Conservation (phyloP, 495 filamentous ascomycete species). For the Xylaria castorea region DNA sequence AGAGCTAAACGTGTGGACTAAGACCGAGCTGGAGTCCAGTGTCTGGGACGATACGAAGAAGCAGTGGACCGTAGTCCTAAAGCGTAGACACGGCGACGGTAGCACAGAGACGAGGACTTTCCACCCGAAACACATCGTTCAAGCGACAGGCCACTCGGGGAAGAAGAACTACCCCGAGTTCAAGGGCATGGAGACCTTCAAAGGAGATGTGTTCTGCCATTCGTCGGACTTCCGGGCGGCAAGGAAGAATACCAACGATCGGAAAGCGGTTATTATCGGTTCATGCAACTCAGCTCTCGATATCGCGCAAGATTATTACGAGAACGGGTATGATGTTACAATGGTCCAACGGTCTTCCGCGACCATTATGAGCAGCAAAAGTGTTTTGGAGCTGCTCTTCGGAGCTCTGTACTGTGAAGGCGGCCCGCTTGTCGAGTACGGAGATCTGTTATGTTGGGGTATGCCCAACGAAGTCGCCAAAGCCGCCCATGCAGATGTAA, state of each 20-base stretch:
- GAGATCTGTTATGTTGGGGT: constrained; percentile 64
- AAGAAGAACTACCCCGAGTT: constrained; percentile 70
- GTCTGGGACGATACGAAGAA: constrained; percentile 61
- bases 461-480: constrained; percentile 66
- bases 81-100: constrained; percentile 56
- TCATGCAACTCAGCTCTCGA: constrained; percentile 84
- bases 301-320: constrained; percentile 82
- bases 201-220: constrained; percentile 68
- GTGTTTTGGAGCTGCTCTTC: constrained; percentile 55
- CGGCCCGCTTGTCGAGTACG: constrained; percentile 66
- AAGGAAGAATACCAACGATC: constrained; percentile 54
- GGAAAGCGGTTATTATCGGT: constrained; percentile 77
- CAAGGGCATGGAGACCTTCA: constrained; percentile 67
- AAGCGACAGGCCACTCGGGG: constrained; percentile 76
- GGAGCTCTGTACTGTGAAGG: constrained; percentile 68
- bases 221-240: constrained; percentile 73
- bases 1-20: constrained; percentile 81
- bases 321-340: constrained; percentile 84
- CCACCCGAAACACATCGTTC: constrained; percentile 71
- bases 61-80: constrained; percentile 67
- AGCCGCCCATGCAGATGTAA: constrained; percentile 58
- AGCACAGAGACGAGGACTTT: constrained; percentile 61
- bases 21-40: constrained; percentile 57
- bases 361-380: constrained; percentile 66
- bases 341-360: constrained; percentile 82